Base-by-base conservation (phyloP, 2,329 filamentous ascomycete genomes). In the Microcera coccophila region DNA sequence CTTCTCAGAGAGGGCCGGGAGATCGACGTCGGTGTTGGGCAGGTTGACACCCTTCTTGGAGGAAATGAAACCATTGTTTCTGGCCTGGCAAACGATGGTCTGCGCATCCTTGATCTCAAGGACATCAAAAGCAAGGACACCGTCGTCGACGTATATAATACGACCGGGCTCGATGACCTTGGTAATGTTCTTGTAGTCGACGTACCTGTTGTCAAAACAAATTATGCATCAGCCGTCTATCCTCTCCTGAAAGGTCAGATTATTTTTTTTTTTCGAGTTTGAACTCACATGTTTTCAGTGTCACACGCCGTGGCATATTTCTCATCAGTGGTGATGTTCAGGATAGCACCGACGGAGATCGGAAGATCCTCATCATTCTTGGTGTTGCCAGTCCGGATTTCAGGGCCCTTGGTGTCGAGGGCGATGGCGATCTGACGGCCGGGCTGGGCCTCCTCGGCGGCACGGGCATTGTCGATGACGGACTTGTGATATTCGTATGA, bases 181-280 rank as follows among this genome's bases (percentile, higher is more conserved):
- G 73, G 91, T 96, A 72, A 98, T 97, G 79, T 98, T 98, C 84
- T 95, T 94, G 80, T 98, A 97, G 77, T 97, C 91, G 63, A 97
- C 86, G 64, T 90, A 96, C 84, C 87, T 91, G 11, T 20, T n/a
- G 41, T 29, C 31, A 33, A 28, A 28, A 9, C 24, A 9, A n/a
- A n/a, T n/a, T n/a, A n/a, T n/a, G n/a, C n/a, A n/a, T n/a, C n/a
- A n/a, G n/a, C n/a, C n/a, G n/a, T n/a, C n/a, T n/a, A n/a, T n/a
- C n/a, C n/a, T n/a, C n/a, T n/a, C n/a, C n/a, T n/a, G n/a, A n/a
- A n/a, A n/a, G n/a, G n/a, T n/a, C n/a, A n/a, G n/a, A n/a, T n/a
- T n/a, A n/a, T n/a, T n/a, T n/a, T n/a, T n/a, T n/a, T n/a, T n/a
- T n/a, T n/a, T n/a, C n/a, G n/a, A n/a, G n/a, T n/a, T n/a, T n/a